Base-by-base conservation (phyloP, 495 filamentous ascomycete genomes). In the Hypoxylon fuscum region DNA sequence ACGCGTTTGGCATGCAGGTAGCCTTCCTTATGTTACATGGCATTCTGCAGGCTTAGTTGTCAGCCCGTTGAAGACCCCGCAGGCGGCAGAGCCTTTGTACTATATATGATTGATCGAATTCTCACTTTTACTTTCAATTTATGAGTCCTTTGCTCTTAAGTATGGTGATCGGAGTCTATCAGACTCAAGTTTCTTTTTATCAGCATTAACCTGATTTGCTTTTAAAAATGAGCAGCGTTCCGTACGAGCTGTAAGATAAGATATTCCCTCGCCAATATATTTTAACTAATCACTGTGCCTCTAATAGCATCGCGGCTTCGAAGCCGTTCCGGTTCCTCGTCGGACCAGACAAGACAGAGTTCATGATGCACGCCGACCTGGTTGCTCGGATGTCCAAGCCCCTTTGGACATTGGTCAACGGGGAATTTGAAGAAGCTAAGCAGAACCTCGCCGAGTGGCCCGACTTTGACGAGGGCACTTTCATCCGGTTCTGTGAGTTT, bases 301-400 rank as follows among this genome's bases (percentile, higher is more conserved):
- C 10, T 23, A 7, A 27, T 18, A 66, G 63, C n/a, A 66, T 66
- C 17, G 57, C 49, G 52, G 40, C 58, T 10, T 66, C 63, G 20
- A 53, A 66, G 52, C 63, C 63, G n/a, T 66, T 66, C 29, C 32
- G 47, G 11, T 53, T 66, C 27, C 40, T 62, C 15, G 58, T 66
- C 11, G 63, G 63, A 0, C 63, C 60, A 17, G 32, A 37, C n/a
- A 61, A 55, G 40, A 65, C 59, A 23, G 61, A 65, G 32, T 68
- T 56, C 31, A 34, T 45, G 14, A 55, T 66, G 45, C 49, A 61
- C 18, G 12, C 32, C 17, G 61, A 66, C 37, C 32, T 59, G 0
- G 41, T 66, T 5, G 55, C 41, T 1, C 15, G 23, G 10, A 31
- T 61, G 46, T 64, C 65, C 1, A 53, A 57, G 18, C 59, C 48